Base-by-base conservation (phyloP, 768 basidiomycete species). In the Thelephora ganbajun region DNA sequence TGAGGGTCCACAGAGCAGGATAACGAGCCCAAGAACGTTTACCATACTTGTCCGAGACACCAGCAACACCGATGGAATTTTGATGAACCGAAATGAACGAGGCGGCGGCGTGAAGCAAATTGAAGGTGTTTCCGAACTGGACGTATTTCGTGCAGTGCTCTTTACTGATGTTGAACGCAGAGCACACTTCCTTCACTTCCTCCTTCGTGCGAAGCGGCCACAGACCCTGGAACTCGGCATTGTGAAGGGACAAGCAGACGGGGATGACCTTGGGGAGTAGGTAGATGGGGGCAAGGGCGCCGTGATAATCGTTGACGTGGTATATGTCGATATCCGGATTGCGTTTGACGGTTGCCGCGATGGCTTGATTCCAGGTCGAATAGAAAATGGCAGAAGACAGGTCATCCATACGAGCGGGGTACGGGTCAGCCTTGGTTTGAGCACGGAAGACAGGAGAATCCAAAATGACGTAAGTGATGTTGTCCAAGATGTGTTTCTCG, bases 111-210 rank as follows among this genome's bases (percentile, higher is more conserved):
- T 96, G 92, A 19, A 96, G 73, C 58, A 96, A 67, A 63, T 96
- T 96, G 71, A 96, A 96, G 11, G 92, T 96, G 70, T 96, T 96
- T 52, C 92, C 92, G 62, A 96, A 96, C 64, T 96, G 92, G 37
- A 96, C 89, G 59, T 96, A 96, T 73, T 93, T 93, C 46, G 83
- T 88, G 69, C 92, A 96, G 58, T 89, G 74, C 59, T 93, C 91
- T 65, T 94, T 94, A 70, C 85, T 85, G 63, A 96, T 87, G 64
- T 94, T 94, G 75, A 96, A 96, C 2, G 92, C 92, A 2, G 92
- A 93, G 62, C 92, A 96, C 41, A 96, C 92, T 63, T 96, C 92
- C 69, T 90, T 93, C 90, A 93, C 91, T 63, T 96, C 92, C 59
- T 93, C 91, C 69, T 94, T 94, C 34, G 92, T 96, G 42, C 92